Evolutionary conservation across 441 rosid species (phyloP).

Genomic region (Hura crepitans): DNA sequence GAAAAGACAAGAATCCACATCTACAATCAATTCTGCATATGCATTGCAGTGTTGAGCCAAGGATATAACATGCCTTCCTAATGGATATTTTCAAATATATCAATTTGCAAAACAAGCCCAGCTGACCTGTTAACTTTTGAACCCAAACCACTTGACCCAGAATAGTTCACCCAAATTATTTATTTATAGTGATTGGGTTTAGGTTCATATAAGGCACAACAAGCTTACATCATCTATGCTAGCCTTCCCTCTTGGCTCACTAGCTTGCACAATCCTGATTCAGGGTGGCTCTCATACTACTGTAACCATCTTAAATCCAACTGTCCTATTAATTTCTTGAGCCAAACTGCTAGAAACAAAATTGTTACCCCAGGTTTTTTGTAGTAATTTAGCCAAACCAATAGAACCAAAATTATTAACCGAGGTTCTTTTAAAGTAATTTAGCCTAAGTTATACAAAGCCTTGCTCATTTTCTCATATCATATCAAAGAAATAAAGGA

Average conservation of each 20-base stretch:
- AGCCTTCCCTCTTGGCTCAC: not conserved
- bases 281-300: too few species aligned
- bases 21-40: not conserved
- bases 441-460: not conserved
- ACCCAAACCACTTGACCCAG: not conserved
- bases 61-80: not conserved
- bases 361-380: too few species aligned
- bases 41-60: not conserved
- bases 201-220: not conserved
- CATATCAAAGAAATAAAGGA: conserved; percentile 2
- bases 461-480: not conserved
- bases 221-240: not conserved
- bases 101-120: not conserved
- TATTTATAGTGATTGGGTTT: not conserved
- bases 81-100: not conserved
- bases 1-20: not conserved
- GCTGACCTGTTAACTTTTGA: not conserved
- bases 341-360: too few species aligned
- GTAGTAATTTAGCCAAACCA: not conserved
- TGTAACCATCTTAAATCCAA: too few species aligned
- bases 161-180: not conserved
- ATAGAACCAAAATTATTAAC: too few species aligned
- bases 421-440: not conserved
- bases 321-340: too few species aligned
- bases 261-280: too few species aligned